Conservation (phyloP, 129 eudicot genomes). For the Centrapalus pauciflorus region DNA sequence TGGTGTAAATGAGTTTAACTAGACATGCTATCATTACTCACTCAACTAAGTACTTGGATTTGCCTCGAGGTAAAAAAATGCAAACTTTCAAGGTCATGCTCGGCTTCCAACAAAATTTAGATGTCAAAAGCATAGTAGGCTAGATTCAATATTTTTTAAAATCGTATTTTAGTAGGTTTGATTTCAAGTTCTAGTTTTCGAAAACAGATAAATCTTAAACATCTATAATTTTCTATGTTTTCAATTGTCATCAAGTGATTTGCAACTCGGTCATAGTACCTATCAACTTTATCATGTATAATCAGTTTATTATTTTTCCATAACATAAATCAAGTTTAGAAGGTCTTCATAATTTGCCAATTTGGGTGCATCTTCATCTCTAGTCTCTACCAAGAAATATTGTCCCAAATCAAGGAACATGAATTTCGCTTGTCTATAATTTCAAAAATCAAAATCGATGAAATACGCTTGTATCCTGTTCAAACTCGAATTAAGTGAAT, state of each 20-base stretch:
- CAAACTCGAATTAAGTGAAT: too few species aligned
- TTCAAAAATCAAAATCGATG: too few species aligned
- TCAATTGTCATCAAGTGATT: neutral
- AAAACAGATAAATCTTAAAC: neutral
- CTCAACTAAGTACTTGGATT: neutral
- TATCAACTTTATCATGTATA: neutral
- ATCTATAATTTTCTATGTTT: neutral
- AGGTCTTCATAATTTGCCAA: neutral
- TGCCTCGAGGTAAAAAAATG: neutral
- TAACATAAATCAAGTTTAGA: neutral
- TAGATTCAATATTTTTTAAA: neutral
- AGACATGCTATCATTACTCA: neutral
- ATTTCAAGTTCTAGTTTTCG: constrained; percentile 1
- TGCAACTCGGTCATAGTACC: neutral
- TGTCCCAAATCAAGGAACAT: neutral
- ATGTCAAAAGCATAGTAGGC: neutral
- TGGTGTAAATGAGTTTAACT: neutral
- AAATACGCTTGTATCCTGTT: too few species aligned
- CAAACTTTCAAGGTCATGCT: neutral
- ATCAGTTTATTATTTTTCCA: neutral
- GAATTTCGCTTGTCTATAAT: too few species aligned
- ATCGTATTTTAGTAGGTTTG: neutral
- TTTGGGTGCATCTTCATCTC: neutral
- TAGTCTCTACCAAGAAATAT: neutral
- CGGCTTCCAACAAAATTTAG: neutral